These are phyloP conservation scores for Rhodotorula sp. DNA, from an alignment of 1,284 basidiomycete species.

Conservation along the genomic window DNA sequence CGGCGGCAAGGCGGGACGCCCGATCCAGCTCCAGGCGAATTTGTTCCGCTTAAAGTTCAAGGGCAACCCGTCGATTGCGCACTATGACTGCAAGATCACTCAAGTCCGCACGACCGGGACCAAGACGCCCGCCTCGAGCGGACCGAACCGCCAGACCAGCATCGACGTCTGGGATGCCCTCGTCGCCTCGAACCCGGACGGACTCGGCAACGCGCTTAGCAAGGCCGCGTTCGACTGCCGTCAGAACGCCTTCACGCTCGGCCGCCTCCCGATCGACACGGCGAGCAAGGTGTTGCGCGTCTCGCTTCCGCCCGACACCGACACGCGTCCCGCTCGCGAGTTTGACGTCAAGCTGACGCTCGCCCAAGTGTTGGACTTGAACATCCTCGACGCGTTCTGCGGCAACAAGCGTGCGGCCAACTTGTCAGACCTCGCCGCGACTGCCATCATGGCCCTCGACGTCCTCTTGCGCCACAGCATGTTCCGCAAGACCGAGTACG, in stretches of 20 bases:
- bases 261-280: slow-evolving; percentile 12
- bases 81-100: slow-evolving; percentile 21
- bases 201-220: slow-evolving; percentile 1
- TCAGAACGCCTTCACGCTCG: slow-evolving; percentile 28
- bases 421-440: slow-evolving; percentile 14
- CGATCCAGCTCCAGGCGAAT: slow-evolving; percentile 24
- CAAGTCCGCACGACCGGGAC: not conserved
- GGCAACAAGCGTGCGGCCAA: slow-evolving; percentile 2
- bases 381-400: slow-evolving; percentile 22
- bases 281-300: slow-evolving; percentile 16
- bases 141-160: slow-evolving; percentile 20
- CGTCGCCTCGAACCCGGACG: slow-evolving; percentile 13
- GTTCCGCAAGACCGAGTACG: slow-evolving; percentile 8
- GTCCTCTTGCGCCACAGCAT: slow-evolving; percentile 30
- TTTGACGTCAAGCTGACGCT: slow-evolving; percentile 30
- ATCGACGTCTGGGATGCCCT: slow-evolving; percentile 31
- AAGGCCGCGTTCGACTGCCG: slow-evolving; percentile 21
- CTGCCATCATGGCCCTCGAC: slow-evolving; percentile 31
- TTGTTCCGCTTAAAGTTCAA: slow-evolving; percentile 22
- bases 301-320: slow-evolving; percentile 20
- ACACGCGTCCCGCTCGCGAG: slow-evolving; percentile 1
- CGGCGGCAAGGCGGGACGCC: slow-evolving; percentile 10
- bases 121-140: not conserved
- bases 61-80: slow-evolving; percentile 2
- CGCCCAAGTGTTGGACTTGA: slow-evolving; percentile 25